Evolutionary conservation across 768 basidiomycete species (phyloP), one percentile per base, ranked within the genome.

Genomic region (Phlebiopsis flavidoalba): DNA sequence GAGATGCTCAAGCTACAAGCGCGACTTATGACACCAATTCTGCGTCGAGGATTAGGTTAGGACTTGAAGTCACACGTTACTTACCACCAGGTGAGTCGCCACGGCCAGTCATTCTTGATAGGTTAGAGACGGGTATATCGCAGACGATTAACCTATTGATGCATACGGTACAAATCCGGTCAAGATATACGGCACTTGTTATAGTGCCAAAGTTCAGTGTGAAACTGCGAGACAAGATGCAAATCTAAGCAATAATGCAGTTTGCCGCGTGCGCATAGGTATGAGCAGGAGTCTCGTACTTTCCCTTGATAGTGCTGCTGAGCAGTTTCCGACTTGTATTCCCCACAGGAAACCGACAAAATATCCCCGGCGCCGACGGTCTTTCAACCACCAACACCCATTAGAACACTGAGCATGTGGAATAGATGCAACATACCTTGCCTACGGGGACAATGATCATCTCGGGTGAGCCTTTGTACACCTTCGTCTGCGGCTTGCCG

Each of bases 371-470:
- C 64, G 19, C 74, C 74, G n/a, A 67, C 64, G 12, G 35, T 62
- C 72, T 73, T 59, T n/a, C n/a, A n/a, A n/a, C n/a, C 17, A 37
- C 43, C 14, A 43, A 46, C 40, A 19, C 2, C 35, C 35, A n/a
- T 11, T 46, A 12, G 37, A 60, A 11, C 33, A 22, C 15, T n/a
- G 40, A 37, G 26, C 37, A 21, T 19, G 31, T 19, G 24, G 40
- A n/a, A n/a, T n/a, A n/a, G n/a, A 11, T 14, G 40, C 17, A 64
- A 31, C 75, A 43, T 61, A 85, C 85, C 78, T 73, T 80, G 57
- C 83, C 83, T 57, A 79, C 75, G 22, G 82, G 82, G 53, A 86
- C 68, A 36, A 81, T n/a, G 51, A 87, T 84, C 53, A 82, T 57
- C 66, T 87, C 85, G 0, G 68, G 47, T n/a, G 73, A 74, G 17